phyloP scores from a whole-genome alignment of 768 basidiomycete genomes.

The Suillus paluster region DNA sequence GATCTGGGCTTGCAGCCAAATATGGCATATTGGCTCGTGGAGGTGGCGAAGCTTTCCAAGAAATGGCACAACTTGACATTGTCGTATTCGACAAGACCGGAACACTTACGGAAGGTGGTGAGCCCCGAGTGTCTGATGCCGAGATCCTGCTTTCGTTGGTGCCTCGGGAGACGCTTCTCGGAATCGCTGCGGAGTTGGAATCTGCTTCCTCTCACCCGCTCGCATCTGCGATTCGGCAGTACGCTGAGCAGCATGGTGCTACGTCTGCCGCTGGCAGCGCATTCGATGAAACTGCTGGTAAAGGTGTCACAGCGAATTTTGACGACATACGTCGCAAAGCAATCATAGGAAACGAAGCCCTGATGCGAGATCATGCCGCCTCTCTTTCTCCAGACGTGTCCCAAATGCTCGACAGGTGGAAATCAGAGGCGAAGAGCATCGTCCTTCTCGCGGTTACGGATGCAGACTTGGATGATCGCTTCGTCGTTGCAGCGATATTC shows the following conservation, averaged over 20 bases:
- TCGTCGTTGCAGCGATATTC: constrained; percentile 52
- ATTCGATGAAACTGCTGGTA: constrained; percentile 67
- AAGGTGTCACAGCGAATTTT: constrained; percentile 62
- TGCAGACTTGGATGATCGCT: constrained; percentile 17
- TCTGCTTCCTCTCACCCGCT: constrained; percentile 67
- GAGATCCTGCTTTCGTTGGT: constrained; percentile 31
- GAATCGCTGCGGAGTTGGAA: constrained; percentile 60
- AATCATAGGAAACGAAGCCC: constrained; percentile 72
- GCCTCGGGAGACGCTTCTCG: constrained; percentile 43
- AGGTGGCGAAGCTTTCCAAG: constrained; percentile 90
- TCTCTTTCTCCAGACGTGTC: constrained; percentile 34
- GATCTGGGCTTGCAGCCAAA: constrained; percentile 79
- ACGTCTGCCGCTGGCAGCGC: constrained; percentile 33
- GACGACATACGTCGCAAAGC: constrained; percentile 43
- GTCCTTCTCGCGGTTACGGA: constrained; percentile 56
- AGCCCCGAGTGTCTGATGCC: constrained; percentile 63
- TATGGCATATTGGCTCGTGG: constrained; percentile 81
- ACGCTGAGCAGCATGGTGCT: constrained; percentile 43
- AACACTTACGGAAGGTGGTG: constrained; percentile 72
- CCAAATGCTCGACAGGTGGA: constrained; percentile 54
- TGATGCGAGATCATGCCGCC: constrained; percentile 56
- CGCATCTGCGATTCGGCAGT: constrained; percentile 59
- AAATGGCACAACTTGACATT: constrained; percentile 71
- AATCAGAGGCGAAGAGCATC: constrained; percentile 70
- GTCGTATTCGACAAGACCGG: constrained; percentile 90